Evolutionary conservation across 805 yeast species (phyloP), one percentile per base, ranked within the genome.

Genomic region (Clavispora phyllophila): DNA sequence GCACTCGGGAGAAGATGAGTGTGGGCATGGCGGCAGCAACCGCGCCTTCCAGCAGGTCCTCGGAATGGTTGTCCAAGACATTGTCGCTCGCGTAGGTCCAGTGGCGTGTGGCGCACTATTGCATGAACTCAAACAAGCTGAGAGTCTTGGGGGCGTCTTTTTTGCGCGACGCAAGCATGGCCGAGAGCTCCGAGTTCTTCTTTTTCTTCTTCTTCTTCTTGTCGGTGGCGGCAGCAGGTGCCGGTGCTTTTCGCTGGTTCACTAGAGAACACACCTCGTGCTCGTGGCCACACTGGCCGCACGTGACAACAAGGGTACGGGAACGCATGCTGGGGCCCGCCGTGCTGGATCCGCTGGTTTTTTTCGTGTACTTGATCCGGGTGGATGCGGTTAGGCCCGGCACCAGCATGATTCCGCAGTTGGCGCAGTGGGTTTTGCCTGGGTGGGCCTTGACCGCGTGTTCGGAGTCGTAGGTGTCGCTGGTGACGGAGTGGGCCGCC

Each of bases 51-150:
- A 14, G 28, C 46, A 26, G 33, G 23, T 20, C 18, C 15, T 32
- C 28, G 14, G 40, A 17, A 9, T 37, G 19, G 34, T 18, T 27
- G 17, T 39, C 38, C 23, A 18, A 24, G 36, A 26, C 28, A 19
- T 29, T 25, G 33, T 19, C 23, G 15, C 24, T 25, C 14, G 27
- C 27, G 10, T 42, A 15, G 20, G n/a, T n/a, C n/a, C n/a, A n/a
- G n/a, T n/a, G n/a, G n/a, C n/a, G n/a, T n/a, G n/a, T n/a, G n/a
- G n/a, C n/a, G n/a, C n/a, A n/a, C 29, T 36, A 44, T 28, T 42
- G 45, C 76, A 78, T 68, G 49, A 78, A 76, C 42, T 74, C 79
- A 62, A 72, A 73, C 29, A 79, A 58, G 50, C 73, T 72, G 22
- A 79, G 58, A 0, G 75, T 53, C 19, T 61, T 55, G 12, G 58